phyloP scores from a whole-genome alignment of 495 filamentous ascomycete genomes.

The Hyaloscypha hepaticicola region DNA sequence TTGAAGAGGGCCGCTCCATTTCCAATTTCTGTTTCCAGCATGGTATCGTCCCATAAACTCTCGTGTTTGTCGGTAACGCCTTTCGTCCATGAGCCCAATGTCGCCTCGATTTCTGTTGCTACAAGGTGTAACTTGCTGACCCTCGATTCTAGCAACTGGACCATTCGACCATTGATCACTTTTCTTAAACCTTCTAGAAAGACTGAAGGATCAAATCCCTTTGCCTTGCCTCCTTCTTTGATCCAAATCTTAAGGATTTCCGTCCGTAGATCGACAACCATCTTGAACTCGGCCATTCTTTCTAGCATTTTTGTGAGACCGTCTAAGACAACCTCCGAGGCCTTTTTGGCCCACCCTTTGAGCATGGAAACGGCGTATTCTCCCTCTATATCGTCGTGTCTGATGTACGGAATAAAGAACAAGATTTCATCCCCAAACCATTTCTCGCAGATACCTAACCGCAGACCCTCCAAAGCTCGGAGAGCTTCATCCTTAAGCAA shows the following conservation, averaged over 20 bases:
- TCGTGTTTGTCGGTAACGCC: slow-evolving; percentile 45
- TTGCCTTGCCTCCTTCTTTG: slow-evolving; percentile 47
- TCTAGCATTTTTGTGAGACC: slow-evolving; percentile 57
- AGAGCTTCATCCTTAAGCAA: slow-evolving; percentile 71
- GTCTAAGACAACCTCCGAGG: slow-evolving; percentile 61
- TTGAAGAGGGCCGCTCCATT: slow-evolving; percentile 44
- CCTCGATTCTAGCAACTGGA: slow-evolving; percentile 56
- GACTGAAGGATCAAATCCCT: slow-evolving; percentile 55
- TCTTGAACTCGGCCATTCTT: slow-evolving; percentile 58
- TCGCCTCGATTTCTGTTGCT: slow-evolving; percentile 52
- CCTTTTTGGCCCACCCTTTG: slow-evolving; percentile 70
- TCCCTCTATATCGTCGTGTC: slow-evolving; percentile 74
- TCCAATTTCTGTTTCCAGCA: slow-evolving; percentile 45
- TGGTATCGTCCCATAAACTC: slow-evolving; percentile 61
- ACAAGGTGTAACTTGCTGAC: slow-evolving; percentile 58
- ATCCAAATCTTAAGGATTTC: slow-evolving; percentile 77
- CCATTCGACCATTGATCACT: slow-evolving; percentile 64
- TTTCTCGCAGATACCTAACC: slow-evolving; percentile 75
- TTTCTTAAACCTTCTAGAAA: slow-evolving; percentile 68
- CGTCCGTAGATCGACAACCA: slow-evolving; percentile 65
- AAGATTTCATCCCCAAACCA: slow-evolving; percentile 84
- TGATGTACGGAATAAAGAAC: slow-evolving; percentile 87
- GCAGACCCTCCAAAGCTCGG: slow-evolving; percentile 61
- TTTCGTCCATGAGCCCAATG: slow-evolving; percentile 52
- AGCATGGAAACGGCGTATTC: slow-evolving; percentile 63